Evolutionary conservation across 331 rosid species (phyloP), one percentile per base, ranked within the genome.

Genomic region (Malus hybrid): DNA sequence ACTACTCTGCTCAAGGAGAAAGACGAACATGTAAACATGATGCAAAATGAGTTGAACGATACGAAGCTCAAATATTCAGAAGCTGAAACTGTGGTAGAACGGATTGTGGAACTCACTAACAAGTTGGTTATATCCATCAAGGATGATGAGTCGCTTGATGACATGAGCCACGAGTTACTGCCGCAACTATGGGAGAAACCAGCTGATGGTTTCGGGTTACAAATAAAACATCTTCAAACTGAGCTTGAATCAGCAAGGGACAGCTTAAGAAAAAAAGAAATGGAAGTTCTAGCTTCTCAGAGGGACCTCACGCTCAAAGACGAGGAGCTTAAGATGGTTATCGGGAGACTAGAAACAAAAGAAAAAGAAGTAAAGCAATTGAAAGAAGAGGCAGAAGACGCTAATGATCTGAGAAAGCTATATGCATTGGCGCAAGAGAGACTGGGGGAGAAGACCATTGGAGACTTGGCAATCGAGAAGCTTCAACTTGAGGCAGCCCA

Each of bases 401-500:
- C 90, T 10, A 78, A 80, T 44, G 91, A 89, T 79, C 87, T 86
- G 46, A 82, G 77, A 74, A 82, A 79, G 67, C 80, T 86, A 66
- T 85, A 90, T 74, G 81, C 87, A 66, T 80, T 90, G 90, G 85
- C 88, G 19, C 88, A 92, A 72, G 90, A 88, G 88, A 79, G 77
- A 56, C 63, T 87, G 65, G 84, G 86, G 5, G 89, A 86, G 72
- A 85, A 50, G 78, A 88, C 76, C 72, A 46, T 77, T 3, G 96
- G 87, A 55, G 93, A 90, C 78, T 82, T 90, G 79, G 92, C 87
- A 56, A 77, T 87, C n/a, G 97, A 90, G 90, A 94, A 82, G 85
- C 91, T 95, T 80, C 96, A 88, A 78, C 82, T 95, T 4, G 97
- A 94, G 84, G 90, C 93, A 75, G 89, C 97, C 81, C 92, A 87